Percentiles rank a stretch among this genome's conserved stretches.
Conservation (phyloP, 2,329 filamentous ascomycete species). For the Cercospora sp. region DNA sequence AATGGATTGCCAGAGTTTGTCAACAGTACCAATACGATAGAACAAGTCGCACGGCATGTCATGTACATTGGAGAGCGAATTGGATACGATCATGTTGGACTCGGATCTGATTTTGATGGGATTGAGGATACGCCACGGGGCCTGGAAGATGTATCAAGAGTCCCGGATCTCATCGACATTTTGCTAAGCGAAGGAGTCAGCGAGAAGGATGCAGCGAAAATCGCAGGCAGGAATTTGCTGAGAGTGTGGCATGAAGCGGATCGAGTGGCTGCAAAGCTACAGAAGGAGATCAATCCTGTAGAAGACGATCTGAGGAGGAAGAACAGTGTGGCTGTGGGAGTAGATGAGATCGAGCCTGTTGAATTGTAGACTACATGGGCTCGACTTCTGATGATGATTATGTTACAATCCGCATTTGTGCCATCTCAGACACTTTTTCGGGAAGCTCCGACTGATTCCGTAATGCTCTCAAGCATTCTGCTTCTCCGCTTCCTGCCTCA, state of each 20-base stretch:
- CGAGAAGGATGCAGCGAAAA: conserved; percentile 69
- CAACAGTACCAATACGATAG: conserved; percentile 68
- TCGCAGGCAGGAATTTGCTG: conserved; percentile 78
- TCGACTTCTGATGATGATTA: conserved; percentile 4
- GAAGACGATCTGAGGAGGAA: conserved; percentile 43
- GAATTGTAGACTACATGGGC: conserved; percentile 8
- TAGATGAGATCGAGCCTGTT: background rate
- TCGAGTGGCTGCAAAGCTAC: conserved; percentile 65
- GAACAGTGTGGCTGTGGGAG: conserved; percentile 5
- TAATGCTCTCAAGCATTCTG: background rate
- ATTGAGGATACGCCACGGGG: conserved; percentile 67
- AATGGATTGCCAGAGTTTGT: conserved; percentile 66
- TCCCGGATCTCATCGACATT: conserved; percentile 74
- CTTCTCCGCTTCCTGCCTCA: background rate
- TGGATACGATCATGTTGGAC: conserved; percentile 82
- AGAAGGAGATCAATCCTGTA: conserved; percentile 49
- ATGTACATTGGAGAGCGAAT: conserved; percentile 78
- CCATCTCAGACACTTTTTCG: background rate
- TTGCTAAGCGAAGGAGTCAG: conserved; percentile 71
- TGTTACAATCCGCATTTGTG: background rate
- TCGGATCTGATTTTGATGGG: conserved; percentile 89
- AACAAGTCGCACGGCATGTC: conserved; percentile 78
- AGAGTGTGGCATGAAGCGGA: conserved; percentile 84
- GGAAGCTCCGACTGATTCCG: background rate
- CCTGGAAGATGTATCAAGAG: conserved; percentile 82